Percentiles rank a stretch among this genome's conserved stretches.
These are phyloP conservation scores for Mariannaea elegans DNA, from an alignment of 2,329 filamentous ascomycete genomes.

Conservation along the genomic window DNA sequence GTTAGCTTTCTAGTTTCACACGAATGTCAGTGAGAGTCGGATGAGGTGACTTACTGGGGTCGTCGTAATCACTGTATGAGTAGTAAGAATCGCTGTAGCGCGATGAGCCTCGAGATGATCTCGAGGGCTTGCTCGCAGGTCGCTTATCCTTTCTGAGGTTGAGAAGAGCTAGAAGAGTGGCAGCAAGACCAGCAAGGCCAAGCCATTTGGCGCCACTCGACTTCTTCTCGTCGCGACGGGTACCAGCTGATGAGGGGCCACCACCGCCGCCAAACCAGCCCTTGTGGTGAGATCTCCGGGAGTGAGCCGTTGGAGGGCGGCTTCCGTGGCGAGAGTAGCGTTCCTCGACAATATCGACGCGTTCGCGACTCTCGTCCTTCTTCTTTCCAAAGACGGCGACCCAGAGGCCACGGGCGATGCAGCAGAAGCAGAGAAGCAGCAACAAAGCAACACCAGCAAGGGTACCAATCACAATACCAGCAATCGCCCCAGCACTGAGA, in stretches of 20 bases:
- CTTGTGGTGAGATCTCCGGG: constrained; percentile 61
- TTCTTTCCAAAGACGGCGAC: constrained; percentile 69
- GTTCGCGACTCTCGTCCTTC: constrained; percentile 58
- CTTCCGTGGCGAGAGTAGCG: constrained; percentile 62
- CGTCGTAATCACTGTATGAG: constrained; percentile 60
- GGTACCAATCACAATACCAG: constrained; percentile 81
- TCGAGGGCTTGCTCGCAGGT: constrained; percentile 50
- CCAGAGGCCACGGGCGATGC: constrained; percentile 71
- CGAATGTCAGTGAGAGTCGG: constrained; percentile 10
- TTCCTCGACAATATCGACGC: constrained; percentile 71
- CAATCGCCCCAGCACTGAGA: constrained; percentile 78
- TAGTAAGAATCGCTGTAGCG: constrained; percentile 64
- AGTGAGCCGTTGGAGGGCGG: constrained; percentile 51
- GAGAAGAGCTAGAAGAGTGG: constrained; percentile 63
- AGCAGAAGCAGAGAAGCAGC: constrained; percentile 78
- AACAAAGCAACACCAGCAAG: constrained; percentile 74
- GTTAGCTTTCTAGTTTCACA: constrained; percentile 30
- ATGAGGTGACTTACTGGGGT: constrained; percentile 58
- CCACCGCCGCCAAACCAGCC: constrained; percentile 66
- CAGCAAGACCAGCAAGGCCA: constrained; percentile 59
- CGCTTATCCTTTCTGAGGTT: constrained; percentile 63
- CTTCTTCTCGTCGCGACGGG: constrained; percentile 56
- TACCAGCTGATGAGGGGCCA: constrained; percentile 50
- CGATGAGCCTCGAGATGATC: constrained; percentile 52
- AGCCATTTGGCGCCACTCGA: constrained; percentile 61